These are phyloP conservation scores for Neurospora sp. DNA, from an alignment of 495 filamentous ascomycete genomes.

Conservation along the genomic window DNA sequence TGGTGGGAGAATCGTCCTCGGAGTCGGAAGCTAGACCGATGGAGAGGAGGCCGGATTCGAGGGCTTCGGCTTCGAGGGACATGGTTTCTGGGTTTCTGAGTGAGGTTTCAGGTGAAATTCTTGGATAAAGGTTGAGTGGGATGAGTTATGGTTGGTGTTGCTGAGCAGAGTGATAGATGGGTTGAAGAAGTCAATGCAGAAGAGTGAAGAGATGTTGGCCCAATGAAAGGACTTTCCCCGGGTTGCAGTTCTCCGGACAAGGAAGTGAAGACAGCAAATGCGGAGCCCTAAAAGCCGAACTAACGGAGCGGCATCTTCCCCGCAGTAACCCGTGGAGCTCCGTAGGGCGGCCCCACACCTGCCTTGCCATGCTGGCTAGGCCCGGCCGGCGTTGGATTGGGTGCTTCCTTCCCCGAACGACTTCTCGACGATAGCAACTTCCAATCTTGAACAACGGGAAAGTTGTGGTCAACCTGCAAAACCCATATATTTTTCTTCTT, in stretches of 20 bases:
- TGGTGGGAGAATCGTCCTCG: constrained; percentile 3
- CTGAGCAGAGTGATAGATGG: too few species aligned
- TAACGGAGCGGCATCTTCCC: neutral
- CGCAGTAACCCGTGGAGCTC: neutral
- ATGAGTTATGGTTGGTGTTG: too few species aligned
- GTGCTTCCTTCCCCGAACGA: neutral
- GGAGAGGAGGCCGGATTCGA: constrained; percentile 23
- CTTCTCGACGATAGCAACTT: neutral
- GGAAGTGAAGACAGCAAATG: too few species aligned
- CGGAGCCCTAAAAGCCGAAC: neutral
- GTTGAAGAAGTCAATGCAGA: too few species aligned
- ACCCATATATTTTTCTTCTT: too few species aligned
- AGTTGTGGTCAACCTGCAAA: too few species aligned
- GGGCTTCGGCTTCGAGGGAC: constrained; percentile 14
- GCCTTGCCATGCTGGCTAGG: neutral
- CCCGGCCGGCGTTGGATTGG: neutral
- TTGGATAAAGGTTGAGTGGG: too few species aligned
- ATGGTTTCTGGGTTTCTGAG: neutral
- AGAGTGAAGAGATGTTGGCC: too few species aligned
- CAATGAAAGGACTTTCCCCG: neutral
- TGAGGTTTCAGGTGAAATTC: too few species aligned
- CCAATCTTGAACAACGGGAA: neutral
- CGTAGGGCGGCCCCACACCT: neutral
- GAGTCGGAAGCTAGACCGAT: constrained; percentile 30
- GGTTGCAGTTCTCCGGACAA: neutral